Base-by-base conservation (phyloP, 495 filamentous ascomycete species). In the Haplographium delicatum region DNA sequence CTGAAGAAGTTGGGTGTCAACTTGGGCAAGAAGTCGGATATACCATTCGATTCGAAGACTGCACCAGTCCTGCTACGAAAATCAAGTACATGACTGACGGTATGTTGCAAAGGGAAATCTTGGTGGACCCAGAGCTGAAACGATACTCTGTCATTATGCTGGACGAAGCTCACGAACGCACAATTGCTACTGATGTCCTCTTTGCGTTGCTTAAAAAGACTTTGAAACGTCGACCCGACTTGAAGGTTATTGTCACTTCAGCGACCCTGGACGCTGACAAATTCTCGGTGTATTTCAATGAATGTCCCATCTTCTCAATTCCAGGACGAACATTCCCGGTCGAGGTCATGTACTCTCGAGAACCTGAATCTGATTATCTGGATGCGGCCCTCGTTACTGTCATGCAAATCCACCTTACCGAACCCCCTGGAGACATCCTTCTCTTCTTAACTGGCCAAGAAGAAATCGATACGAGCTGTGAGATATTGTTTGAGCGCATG, bases 31-130 rank as follows among this genome's bases (percentile, higher is more conserved):
- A 96, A 65, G 91, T 99, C 53, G 93, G 93, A 35, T 99, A 97
- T 60, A 96, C 89, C 0, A 96, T 99, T 63, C 85, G 93, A 63
- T 99, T 99, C 63, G 93, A 99, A 62, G 94, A 99, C 61, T 86
- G 82, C 61, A 96, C 93, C 0, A 86, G 83, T 54, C 83, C 89
- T 1, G 82, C 87, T 11, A 98, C 93, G 10, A 84, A 83, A 64
- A 96, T 99, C 72, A 97, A 97, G 69, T 99, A 97, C 68, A 96
- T 97, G 91, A 99, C 93, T 10, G 93, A 99, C 55, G 93, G 93
- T 66, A 99, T 97, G 86, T 79, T 99, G 59, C 84, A 97, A 69
- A 73, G 93, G 68, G 94, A 99, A 67, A 88, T 96, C 51, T 72
- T 99, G 13, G 72, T 96, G 24, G 94, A 97, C 61, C 87, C 90